Conservation (phyloP, 2,329 filamentous ascomycete genomes). For the Cadophora luteo-olivacea region DNA sequence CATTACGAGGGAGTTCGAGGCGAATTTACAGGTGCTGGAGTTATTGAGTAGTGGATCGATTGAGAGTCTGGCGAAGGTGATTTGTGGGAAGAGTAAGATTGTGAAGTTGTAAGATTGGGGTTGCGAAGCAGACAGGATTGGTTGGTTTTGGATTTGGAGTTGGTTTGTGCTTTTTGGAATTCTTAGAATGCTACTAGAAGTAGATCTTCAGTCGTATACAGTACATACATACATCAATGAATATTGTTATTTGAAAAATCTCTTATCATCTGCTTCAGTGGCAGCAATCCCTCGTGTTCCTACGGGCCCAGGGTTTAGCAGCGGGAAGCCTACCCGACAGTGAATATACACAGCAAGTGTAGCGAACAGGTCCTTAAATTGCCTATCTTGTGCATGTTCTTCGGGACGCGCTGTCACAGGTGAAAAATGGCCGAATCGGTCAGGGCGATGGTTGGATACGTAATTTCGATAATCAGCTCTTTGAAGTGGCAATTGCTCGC, state of each 20-base stretch:
- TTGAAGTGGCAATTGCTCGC: background rate
- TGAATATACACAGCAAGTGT: too few relatives aligned
- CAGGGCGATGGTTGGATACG: background rate
- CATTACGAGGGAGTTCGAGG: constrained; percentile 50
- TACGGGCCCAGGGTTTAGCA: too few relatives aligned
- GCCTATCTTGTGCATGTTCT: too few relatives aligned
- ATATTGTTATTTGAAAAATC: background rate
- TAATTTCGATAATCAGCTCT: background rate
- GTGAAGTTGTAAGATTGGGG: constrained; percentile 8
- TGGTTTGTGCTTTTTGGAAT: background rate
- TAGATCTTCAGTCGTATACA: constrained; percentile 12
- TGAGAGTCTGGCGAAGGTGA: constrained; percentile 54
- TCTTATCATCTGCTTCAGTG: background rate
- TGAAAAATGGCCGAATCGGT: too few relatives aligned
- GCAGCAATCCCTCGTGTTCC: too few relatives aligned
- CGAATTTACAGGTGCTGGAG: constrained; percentile 58
- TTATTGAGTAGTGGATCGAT: constrained; percentile 59
- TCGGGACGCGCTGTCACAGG: too few relatives aligned
- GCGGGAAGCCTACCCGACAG: too few relatives aligned
- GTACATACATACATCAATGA: background rate
- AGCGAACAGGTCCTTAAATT: too few relatives aligned
- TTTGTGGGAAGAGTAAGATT: constrained; percentile 52
- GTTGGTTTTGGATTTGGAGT: background rate
- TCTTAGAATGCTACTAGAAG: constrained; percentile 15
- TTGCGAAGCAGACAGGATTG: background rate